phyloP scores from a whole-genome alignment of 1,284 basidiomycete species.

The Puccinia triticina region DNA sequence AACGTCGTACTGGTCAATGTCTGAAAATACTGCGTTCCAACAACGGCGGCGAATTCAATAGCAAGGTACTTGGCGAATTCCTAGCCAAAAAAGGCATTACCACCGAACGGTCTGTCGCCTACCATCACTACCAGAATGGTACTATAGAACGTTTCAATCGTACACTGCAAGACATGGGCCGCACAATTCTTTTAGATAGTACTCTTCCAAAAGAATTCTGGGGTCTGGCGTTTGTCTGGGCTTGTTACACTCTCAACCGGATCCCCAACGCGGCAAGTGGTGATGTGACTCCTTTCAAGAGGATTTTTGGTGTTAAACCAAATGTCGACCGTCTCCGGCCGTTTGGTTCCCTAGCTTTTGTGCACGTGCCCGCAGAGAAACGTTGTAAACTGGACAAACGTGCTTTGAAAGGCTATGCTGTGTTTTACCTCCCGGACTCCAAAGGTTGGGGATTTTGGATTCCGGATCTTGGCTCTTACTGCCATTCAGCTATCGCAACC shows the following conservation, averaged over 20 bases:
- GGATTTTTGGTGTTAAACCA: neutral
- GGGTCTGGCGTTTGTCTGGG: neutral
- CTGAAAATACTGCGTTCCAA: neutral
- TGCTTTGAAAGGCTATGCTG: neutral
- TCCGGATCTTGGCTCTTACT: neutral
- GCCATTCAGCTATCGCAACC: too few species aligned
- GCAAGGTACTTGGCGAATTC: too few species aligned
- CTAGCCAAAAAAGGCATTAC: too few species aligned
- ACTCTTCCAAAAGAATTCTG: constrained; percentile 41
- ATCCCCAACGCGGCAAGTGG: neutral
- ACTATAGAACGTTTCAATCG: too few species aligned
- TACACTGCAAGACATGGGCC: too few species aligned
- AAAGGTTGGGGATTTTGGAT: constrained; percentile 25
- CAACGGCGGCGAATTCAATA: too few species aligned
- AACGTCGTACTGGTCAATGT: neutral
- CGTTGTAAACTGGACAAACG: too few species aligned
- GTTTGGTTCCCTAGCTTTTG: too few species aligned
- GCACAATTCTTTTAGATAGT: neutral
- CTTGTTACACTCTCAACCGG: neutral
- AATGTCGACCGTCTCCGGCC: too few species aligned
- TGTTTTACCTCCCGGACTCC: neutral
- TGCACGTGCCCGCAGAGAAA: too few species aligned
- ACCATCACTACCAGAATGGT: too few species aligned
- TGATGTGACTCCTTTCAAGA: neutral
- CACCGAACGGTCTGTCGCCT: too few species aligned